Evolutionary conservation across 2,329 filamentous ascomycete genomes (phyloP).

Genomic region (Huntiella savannae): DNA sequence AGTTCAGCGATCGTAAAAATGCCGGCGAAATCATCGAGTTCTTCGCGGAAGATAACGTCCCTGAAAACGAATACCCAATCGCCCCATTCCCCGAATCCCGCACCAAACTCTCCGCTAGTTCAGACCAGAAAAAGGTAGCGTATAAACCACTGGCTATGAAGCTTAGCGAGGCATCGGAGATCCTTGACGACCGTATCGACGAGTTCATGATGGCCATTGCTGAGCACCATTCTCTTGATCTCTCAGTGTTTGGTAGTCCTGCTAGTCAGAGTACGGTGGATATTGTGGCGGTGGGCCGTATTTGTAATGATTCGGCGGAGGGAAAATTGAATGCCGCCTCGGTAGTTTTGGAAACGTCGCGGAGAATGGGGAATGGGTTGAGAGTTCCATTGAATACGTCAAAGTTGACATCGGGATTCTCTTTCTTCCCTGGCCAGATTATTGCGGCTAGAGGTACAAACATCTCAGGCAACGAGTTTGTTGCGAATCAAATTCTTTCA

Average conservation of each 20-base stretch:
- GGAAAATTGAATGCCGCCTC: conserved; percentile 74
- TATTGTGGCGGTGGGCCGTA: conserved; percentile 75
- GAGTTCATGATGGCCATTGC: conserved; percentile 62
- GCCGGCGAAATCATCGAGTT: conserved; percentile 68
- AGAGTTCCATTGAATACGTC: conserved; percentile 65
- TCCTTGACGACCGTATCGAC: conserved; percentile 88
- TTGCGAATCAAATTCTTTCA: conserved; percentile 56
- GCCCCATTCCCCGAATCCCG: conserved; percentile 57
- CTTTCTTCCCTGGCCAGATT: conserved; percentile 89
- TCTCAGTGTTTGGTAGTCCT: conserved; percentile 70
- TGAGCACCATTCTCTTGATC: conserved; percentile 55
- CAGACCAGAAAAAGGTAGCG: conserved; percentile 73
- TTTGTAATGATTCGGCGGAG: conserved; percentile 72
- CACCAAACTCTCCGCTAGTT: conserved; percentile 68
- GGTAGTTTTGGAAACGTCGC: conserved; percentile 71
- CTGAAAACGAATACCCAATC: conserved; percentile 46
- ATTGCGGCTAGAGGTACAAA: conserved; percentile 78
- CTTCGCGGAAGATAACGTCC: conserved; percentile 44
- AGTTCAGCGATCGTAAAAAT: conserved; percentile 60
- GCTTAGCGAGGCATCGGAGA: conserved; percentile 74
- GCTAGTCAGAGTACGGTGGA: conserved; percentile 69
- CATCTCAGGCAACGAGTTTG: conserved; percentile 65
- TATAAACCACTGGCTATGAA: conserved; percentile 96
- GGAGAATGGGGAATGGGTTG: conserved; percentile 63
- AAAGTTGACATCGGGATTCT: conserved; percentile 40